Evolutionary conservation across 139 green algal genomes (phyloP), one percentile per base, ranked within the genome.

Genomic region (Chlamydomonas schloesseri): DNA sequence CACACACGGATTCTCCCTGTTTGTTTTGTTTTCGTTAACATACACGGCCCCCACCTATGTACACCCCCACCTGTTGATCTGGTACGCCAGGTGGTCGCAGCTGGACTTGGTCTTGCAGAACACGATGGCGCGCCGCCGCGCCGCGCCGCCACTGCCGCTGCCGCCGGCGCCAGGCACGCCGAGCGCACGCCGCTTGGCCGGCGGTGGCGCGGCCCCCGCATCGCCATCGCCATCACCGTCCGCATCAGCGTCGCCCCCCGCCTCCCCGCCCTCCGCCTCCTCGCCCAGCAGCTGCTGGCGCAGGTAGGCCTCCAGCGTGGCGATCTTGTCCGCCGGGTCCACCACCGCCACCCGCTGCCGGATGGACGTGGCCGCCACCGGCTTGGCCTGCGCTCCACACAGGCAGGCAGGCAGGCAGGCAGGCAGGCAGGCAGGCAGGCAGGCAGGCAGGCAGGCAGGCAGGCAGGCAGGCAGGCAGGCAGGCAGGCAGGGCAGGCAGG

Each of bases 261-360:
- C 70, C 69, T 89, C 84, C 29, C 71, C 84, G 0, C 64, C 76
- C 29, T 72, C 36, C 36, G 84, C 68, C 28, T 76, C 69, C 20
- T 85, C 18, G 3, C 60, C 60, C 60, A 67, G 60, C 60, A 67
- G 60, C 60, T 15, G 23, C 23, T 11, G 2, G 64, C 64, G 64
- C 62, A 90, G 47, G 34, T 87, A 90, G 60, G 84, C 81, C 53
- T 71, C 57, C 67, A 90, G 65, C 1, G 73, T 73, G 28, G 71
- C 70, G 67, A 88, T 20, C 37, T 82, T 81, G 46, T 88, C 79
- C 0, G 46, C 36, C 17, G 34, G 21, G 5, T 60, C 33, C 50
- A 97, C 90, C 77, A 99, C 92, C 70, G 96, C 89, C 46, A 99
- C 94, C 28, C 93, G 81, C 92, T 99, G 96, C 33, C 72, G 93